Conservation (phyloP, 768 basidiomycete species). For the Boletus subparvulus region DNA sequence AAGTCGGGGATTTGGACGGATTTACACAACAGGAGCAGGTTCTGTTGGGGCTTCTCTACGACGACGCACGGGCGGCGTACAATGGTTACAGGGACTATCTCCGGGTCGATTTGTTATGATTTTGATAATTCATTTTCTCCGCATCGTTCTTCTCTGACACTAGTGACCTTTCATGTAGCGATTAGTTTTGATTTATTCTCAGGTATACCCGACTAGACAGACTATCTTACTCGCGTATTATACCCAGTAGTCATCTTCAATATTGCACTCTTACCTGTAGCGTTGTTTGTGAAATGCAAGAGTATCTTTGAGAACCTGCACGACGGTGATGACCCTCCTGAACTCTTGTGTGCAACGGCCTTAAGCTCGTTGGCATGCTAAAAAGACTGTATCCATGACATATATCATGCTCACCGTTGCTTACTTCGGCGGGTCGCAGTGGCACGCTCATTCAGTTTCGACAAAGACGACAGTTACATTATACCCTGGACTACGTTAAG, state of each 20-base stretch:
- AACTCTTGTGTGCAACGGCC: too few relatives aligned
- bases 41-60: conserved; percentile 9
- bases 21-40: conserved; percentile 11
- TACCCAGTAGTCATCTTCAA: not conserved
- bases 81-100: conserved; percentile 18
- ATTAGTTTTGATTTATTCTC: not conserved
- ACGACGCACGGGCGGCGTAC: conserved; percentile 13
- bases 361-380: too few relatives aligned
- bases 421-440: too few relatives aligned
- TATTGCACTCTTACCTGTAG: too few relatives aligned
- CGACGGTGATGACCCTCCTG: too few relatives aligned
- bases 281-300: too few relatives aligned
- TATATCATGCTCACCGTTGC: too few relatives aligned
- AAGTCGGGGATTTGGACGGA: not conserved
- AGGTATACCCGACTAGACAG: not conserved
- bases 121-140: not conserved
- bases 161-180: not conserved
- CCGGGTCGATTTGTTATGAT: not conserved
- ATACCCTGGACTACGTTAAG: too few relatives aligned
- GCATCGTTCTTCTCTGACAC: not conserved
- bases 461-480: too few relatives aligned
- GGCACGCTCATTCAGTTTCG: too few relatives aligned
- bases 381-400: too few relatives aligned
- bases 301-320: too few relatives aligned
- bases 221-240: not conserved